Conservation (phyloP, 129 eudicot species). For the Pulicaria dysenterica region DNA sequence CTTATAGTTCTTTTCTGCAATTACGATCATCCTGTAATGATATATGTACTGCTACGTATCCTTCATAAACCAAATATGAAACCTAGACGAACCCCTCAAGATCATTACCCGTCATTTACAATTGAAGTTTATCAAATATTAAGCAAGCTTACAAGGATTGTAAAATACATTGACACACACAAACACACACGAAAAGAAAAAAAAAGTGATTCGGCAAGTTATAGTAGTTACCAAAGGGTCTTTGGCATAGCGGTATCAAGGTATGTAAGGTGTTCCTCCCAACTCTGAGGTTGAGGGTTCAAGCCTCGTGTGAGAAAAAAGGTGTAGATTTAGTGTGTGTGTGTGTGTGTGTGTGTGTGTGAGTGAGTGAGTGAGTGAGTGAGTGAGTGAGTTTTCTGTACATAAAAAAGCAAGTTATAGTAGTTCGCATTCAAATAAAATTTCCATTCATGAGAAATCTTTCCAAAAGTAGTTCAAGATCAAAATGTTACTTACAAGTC, state of each 20-base stretch:
- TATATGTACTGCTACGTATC: not conserved
- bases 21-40: conserved; percentile 10
- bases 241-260: no score
- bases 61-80: conserved; percentile 1
- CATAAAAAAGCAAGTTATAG: conserved; percentile 12
- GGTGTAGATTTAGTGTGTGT: no score
- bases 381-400: not conserved
- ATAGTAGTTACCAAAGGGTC: no score
- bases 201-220: not conserved
- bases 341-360: no score
- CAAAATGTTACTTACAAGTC: conserved; percentile 18
- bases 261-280: no score
- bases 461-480: conserved; percentile 24
- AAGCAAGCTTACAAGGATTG: no score
- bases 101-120: no score
- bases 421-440: conserved; percentile 17
- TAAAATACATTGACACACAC: no score
- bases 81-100: not conserved
- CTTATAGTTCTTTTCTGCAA: conserved; percentile 5
- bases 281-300: no score
- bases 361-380: no score
- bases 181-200: not conserved
- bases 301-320: no score
- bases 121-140: no score
- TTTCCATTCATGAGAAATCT: conserved; percentile 10